Evolutionary conservation across 2,329 filamentous ascomycete genomes (phyloP), one percentile per base, ranked within the genome.

Genomic region (Chrysosphaeria jannelii): DNA sequence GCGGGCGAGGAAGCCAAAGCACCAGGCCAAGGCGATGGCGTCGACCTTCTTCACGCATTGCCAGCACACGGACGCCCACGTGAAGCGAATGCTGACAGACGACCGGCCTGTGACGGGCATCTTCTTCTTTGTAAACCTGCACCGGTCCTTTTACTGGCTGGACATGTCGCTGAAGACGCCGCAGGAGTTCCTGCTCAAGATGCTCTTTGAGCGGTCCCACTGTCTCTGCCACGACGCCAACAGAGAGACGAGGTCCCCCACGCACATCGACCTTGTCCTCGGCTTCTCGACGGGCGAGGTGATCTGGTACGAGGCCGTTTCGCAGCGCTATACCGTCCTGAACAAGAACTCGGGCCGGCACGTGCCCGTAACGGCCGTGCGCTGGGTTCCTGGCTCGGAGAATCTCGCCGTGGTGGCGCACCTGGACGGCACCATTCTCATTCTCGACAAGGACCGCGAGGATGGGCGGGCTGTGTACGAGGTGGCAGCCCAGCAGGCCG

Each of bases 21-120:
- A 81, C 45, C 93, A 88, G 42, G 85, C 97, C 42, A 67, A 81
- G 24, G 97, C 97, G 52, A 93, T 78, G 47, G 93, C 90, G 43
- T 97, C 85, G 7, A 90, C 81, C 1, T 97, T 91, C 39, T 85
- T 97, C 14, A 91, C 81, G n/a, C 55, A 85, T 25, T 81, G 91
- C 15, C 90, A 93, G 31, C 67, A 78, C 10, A 74, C 90, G 36
- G 85, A 97, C 35, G 55, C 56, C 4, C 44, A 88, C 25, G 55
- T 58, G 12, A 89, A 85, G 44, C 66, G 72, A 31, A 44, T 93
- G 30, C 58, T 62, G 23, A 85, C 93, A 15, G 65, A 75, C 30
- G 62, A 66, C 8, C 52, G n/a, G n/a, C n/a, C n/a, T n/a, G n/a
- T n/a, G n/a, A n/a, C n/a, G 31, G 79, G 78, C 1, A 44, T 85